Evolutionary conservation across 1,139 yeast genomes (phyloP).

Genomic region (Kodamaea sp.): DNA sequence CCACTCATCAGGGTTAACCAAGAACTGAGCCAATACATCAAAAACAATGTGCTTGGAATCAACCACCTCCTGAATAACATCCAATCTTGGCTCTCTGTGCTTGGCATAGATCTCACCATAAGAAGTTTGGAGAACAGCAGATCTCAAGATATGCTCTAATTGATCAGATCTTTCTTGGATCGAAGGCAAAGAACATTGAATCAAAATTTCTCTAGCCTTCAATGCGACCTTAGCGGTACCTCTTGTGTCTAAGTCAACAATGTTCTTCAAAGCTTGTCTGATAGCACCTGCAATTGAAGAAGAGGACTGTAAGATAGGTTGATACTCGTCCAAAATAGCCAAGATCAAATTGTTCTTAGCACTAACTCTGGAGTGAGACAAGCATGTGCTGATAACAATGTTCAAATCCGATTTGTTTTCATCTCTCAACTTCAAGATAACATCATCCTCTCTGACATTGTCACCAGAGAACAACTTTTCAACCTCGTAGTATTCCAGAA

Average conservation of each 20-base stretch:
- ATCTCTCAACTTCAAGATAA: slow-evolving; percentile 81
- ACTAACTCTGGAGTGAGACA: slow-evolving; percentile 91
- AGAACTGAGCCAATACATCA: slow-evolving; percentile 91
- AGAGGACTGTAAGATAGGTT: slow-evolving; percentile 67
- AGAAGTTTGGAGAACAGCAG: slow-evolving; percentile 84
- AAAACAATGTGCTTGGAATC: slow-evolving; percentile 96
- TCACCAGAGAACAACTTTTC: slow-evolving; percentile 79
- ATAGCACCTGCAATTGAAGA: slow-evolving; percentile 71
- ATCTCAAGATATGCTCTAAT: slow-evolving; percentile 89
- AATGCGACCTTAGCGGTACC: slow-evolving; percentile 92
- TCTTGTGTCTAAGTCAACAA: slow-evolving; percentile 87
- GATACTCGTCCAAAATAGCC: slow-evolving; percentile 81
- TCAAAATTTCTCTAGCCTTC: slow-evolving; percentile 92
- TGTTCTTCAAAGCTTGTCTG: slow-evolving; percentile 67
- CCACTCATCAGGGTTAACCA: slow-evolving; percentile 80
- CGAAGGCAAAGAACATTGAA: slow-evolving; percentile 95
- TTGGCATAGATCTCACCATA: slow-evolving; percentile 81
- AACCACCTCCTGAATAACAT: slow-evolving; percentile 82
- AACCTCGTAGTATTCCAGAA: slow-evolving; percentile 71
- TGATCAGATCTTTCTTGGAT: slow-evolving; percentile 96
- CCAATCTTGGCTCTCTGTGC: slow-evolving; percentile 81
- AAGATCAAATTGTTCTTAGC: slow-evolving; percentile 88
- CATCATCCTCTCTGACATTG: slow-evolving; percentile 80
- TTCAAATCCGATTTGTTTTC: slow-evolving; percentile 76
- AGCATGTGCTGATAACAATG: slow-evolving; percentile 68